Evolutionary conservation across 768 basidiomycete genomes (phyloP), one percentile per base, ranked within the genome.

Genomic region (Agaricus bisporus): DNA sequence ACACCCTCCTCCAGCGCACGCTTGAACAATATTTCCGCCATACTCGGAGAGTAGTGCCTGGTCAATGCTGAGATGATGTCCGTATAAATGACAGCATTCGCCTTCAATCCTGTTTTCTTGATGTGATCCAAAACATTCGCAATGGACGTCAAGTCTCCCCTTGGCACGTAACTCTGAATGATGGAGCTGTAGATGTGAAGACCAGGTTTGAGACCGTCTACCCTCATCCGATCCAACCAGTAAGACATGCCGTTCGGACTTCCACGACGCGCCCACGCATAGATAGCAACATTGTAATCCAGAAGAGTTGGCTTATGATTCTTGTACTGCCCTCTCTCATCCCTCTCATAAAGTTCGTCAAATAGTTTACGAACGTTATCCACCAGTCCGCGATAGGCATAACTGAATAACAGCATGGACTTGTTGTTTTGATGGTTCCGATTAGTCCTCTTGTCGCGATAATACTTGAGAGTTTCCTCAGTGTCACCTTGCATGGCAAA

Each of bases 1-100:
- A 91, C 62, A 14, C 83, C 83, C 37, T 85, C 81, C 14, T 66
- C 62, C 42, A 90, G 45, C 0, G 88, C 88, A 41, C 75, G 78
- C 66, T 78, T 71, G 69, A 82, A 91, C 46, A 89, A 66, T 10
- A 74, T 73, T 62, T 89, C 83, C 0, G 88, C 88, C 22, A 80
- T 80, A 11, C 77, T 66, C 0, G 80, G 71, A 62, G 93, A 88
- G 52, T 74, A 73, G 43, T 79, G 74, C 45, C 74, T 70, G 9
- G 85, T 84, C 36, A 91, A 79, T 55, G 83, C 71, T n/a, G 76
- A 68, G 58, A 94, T 77, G 53, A 91, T 70, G 7, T 74, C 77
- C 9, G 85, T 88, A 64, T 88, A 94, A 9, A 81, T 71, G 37
- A 76, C 69, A 5, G 58, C 61, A 45, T 78, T 75, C 7, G 83